phyloP scores from a whole-genome alignment of 2,329 filamentous ascomycete species.

The Alternaria arborescens region DNA sequence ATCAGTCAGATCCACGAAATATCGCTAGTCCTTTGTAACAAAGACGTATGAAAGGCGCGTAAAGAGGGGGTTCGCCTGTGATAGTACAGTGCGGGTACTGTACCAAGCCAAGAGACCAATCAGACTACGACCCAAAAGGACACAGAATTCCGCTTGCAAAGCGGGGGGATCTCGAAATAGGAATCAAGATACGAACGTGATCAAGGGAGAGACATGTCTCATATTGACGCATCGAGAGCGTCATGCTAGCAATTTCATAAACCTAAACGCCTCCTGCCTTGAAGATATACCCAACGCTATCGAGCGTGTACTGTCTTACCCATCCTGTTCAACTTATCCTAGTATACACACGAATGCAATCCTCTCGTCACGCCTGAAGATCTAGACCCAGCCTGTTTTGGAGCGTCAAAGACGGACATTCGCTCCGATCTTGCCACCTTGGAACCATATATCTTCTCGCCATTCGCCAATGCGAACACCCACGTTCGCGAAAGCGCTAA shows the following conservation, averaged over 20 bases:
- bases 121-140: not conserved
- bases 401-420: slow-evolving; percentile 52
- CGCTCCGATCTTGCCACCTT: slow-evolving; percentile 58
- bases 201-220: not conserved
- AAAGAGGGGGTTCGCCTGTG: not conserved
- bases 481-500: slow-evolving; percentile 81
- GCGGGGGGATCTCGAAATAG: too few relatives aligned
- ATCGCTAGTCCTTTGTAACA: not conserved
- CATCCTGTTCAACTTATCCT: not conserved
- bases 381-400: not conserved
- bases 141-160: not conserved
- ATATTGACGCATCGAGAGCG: not conserved
- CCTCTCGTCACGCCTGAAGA: not conserved
- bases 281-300: not conserved
- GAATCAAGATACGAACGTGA: not conserved
- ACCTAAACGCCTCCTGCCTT: not conserved
- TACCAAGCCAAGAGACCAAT: not conserved
- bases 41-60: not conserved
- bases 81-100: not conserved
- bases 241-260: not conserved
- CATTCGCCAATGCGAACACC: slow-evolving; percentile 78
- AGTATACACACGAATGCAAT: slow-evolving; percentile 2
- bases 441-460: slow-evolving; percentile 68
- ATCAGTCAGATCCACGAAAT: not conserved
- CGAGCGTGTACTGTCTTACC: not conserved